These are phyloP conservation scores for Citrus mangshanensis DNA, from an alignment of 345 rosid species.

Conservation along the genomic window DNA sequence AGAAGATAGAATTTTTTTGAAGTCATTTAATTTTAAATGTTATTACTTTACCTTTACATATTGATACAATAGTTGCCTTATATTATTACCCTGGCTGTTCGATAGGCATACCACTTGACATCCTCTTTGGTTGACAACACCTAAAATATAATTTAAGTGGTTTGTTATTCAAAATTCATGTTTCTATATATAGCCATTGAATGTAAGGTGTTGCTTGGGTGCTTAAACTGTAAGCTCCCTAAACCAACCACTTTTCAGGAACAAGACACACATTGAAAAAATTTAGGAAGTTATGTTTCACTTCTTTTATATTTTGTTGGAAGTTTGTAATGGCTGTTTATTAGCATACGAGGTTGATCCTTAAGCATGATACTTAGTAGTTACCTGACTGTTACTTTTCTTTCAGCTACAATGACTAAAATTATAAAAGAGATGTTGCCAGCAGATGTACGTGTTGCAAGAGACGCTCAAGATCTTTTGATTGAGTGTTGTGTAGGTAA, in stretches of 20 bases:
- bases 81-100: neutral
- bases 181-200: neutral
- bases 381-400: neutral
- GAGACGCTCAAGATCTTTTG: constrained; percentile 98
- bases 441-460: constrained; percentile 98
- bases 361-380: neutral
- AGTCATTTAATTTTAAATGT: neutral
- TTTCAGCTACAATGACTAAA: constrained; percentile 97
- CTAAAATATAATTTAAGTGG: neutral
- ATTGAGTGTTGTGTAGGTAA: constrained; percentile 99
- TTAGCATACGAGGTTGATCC: constrained; percentile 2
- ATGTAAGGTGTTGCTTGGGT: neutral
- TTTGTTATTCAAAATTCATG: neutral
- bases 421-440: constrained; percentile 99
- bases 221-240: neutral
- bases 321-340: neutral
- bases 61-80: neutral
- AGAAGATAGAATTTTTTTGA: neutral
- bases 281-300: neutral
- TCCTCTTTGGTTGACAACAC: neutral
- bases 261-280: neutral
- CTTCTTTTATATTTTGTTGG: neutral
- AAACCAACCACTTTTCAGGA: neutral
- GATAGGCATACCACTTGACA: neutral
- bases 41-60: neutral